Base-by-base conservation (phyloP, 352 stramenopile species). In the Phytophthora lateralis region DNA sequence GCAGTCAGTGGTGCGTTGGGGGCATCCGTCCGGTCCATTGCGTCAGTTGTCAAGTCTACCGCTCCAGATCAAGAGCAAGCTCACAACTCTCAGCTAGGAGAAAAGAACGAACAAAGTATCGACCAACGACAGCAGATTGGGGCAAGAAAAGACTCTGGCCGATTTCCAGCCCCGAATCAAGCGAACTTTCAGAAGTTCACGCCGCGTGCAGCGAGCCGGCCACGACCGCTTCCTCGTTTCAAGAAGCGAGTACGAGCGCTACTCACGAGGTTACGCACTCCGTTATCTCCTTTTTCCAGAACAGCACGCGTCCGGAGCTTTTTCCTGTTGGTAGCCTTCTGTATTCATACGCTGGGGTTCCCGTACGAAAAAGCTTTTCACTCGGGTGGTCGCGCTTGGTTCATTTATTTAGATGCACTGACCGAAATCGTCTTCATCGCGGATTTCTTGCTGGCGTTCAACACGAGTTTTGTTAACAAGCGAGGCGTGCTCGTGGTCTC, bases 361-460 rank as follows among this genome's bases (percentile, higher is more conserved):
- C 76, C 76, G 3, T 82, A 70, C 38, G 60, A 66, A n/a, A 51
- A 74, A 18, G 76, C 69, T 9, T 82, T 82, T 48, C 46, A 68
- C 9, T 18, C 39, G 2, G 39, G 21, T 4, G 46, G 65, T 4
- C 17, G 55, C 7, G 7, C 38, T 0, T 52, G 27, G 34, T 69
- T 61, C 11, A 26, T 59, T n/a, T 45, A 21, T 5, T 2, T 72
- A 3, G 54, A 69, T 18, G 39, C 27, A 0, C 8, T 65, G 7
- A 61, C 66, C 4, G 69, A 82, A 42, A 43, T 57, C 8, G 20
- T 76, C 1, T 84, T 87, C 30, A 29, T 75, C 10, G 20, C 73
- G 10, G 66, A 85, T 20, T 72, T 82, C 4, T 10, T 76, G 27
- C 51, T 88, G 4, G 63, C 60, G 10, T 82, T 84, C 52, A 85